Conservation (phyloP, 768 basidiomycete species). For the Termitomyces sp. region DNA sequence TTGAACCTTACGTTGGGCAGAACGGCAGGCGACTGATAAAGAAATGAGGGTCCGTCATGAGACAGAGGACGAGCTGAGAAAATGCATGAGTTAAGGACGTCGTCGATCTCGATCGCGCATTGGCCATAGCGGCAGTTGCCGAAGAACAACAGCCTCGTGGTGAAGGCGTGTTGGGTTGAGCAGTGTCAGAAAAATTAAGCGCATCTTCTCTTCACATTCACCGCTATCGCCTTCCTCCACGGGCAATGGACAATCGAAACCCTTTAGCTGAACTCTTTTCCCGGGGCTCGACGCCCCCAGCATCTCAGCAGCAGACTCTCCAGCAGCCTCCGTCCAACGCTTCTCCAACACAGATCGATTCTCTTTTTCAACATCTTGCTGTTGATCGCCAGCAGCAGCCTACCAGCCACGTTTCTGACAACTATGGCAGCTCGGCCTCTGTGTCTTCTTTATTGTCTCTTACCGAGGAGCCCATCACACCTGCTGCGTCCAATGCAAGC, state of each 20-base stretch:
- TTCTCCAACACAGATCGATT: constrained; percentile 61
- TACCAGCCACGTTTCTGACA: constrained; percentile 18
- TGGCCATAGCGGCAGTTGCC: constrained; percentile 25
- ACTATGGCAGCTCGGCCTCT: constrained; percentile 31
- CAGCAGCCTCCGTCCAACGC: constrained; percentile 39
- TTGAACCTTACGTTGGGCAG: neutral
- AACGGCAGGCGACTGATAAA: neutral
- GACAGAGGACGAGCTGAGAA: neutral
- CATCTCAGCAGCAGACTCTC: constrained; percentile 24
- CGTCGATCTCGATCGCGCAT: constrained; percentile 7
- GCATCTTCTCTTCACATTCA: constrained; percentile 10
- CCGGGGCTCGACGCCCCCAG: constrained; percentile 50
- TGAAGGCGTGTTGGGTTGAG: constrained; percentile 32
- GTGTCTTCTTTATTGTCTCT: constrained; percentile 40
- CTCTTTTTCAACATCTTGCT: constrained; percentile 59
- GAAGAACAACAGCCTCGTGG: constrained; percentile 40
- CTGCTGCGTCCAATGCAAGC: constrained; percentile 38
- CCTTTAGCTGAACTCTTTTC: constrained; percentile 51
- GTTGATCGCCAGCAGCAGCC: constrained; percentile 32
- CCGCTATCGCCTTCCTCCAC: constrained; percentile 11
- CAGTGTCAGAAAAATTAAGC: constrained; percentile 19
- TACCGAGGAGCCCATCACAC: constrained; percentile 41
- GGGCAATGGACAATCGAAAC: constrained; percentile 40
- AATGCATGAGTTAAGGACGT: neutral
- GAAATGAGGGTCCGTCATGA: neutral